phyloP scores from a whole-genome alignment of 257 asterid genomes.

The Solanum gracilifrons region DNA sequence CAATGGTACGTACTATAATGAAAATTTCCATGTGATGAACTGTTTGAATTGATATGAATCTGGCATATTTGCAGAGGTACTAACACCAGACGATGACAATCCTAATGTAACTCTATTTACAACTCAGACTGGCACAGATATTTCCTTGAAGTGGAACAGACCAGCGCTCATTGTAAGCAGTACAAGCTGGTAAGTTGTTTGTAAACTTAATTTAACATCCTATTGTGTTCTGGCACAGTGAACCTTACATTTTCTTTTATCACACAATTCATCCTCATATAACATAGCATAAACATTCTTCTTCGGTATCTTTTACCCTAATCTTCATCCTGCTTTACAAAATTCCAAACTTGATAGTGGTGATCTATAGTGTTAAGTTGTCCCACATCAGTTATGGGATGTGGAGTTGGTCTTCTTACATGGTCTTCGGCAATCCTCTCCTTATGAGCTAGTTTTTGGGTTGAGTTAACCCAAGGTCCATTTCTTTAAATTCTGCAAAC shows the following conservation, averaged over 20 bases:
- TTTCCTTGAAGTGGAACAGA: conserved; percentile 56
- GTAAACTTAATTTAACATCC: conserved; percentile 2
- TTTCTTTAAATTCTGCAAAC: not conserved
- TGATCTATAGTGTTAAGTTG: not conserved
- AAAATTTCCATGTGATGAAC: not conserved
- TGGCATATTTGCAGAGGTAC: conserved; percentile 25
- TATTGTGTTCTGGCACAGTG: not conserved
- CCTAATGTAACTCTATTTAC: conserved; percentile 55
- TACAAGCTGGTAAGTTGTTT: conserved; percentile 74
- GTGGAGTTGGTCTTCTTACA: not conserved
- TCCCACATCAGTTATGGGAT: not conserved
- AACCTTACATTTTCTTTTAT: not conserved
- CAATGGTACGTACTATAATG: conserved; percentile 55
- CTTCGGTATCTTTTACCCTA: not conserved
- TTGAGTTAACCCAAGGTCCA: not conserved
- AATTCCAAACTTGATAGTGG: not conserved
- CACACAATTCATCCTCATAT: not conserved
- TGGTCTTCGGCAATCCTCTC: not conserved
- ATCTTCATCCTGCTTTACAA: not conserved
- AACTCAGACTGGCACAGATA: conserved; percentile 37
- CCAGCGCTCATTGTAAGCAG: conserved; percentile 94
- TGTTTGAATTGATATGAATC: not conserved
- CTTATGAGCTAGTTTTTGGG: not conserved
- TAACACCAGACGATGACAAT: conserved; percentile 20
- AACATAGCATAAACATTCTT: not conserved